Conservation (phyloP, 495 filamentous ascomycete genomes). For the Trichoderma asperelloides region DNA sequence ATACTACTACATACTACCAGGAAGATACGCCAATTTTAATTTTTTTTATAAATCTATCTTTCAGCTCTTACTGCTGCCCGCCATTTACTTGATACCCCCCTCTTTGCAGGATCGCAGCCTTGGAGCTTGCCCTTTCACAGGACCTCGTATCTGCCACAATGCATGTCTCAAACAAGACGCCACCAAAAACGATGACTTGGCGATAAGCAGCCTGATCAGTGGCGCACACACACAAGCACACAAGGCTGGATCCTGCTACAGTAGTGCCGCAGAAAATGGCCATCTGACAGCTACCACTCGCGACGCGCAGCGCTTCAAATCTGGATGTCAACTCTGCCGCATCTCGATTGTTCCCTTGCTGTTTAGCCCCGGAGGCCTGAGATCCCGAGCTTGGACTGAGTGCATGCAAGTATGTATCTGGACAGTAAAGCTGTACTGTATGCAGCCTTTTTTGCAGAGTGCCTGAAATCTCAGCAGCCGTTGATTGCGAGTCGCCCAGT, state of each 20-base stretch:
- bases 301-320: not conserved
- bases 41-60: not conserved
- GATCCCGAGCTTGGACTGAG: not conserved
- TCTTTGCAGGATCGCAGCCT: not conserved
- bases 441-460: not conserved
- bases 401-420: not conserved
- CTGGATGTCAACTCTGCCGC: not conserved
- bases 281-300: conserved; percentile 4
- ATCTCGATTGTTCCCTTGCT: not conserved
- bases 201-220: not conserved
- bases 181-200: not conserved
- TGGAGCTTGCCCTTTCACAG: not conserved
- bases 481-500: not conserved
- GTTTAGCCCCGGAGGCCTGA: not conserved
- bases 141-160: not conserved
- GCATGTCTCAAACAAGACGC: not conserved
- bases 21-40: too few relatives aligned
- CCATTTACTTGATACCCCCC: not conserved
- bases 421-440: conserved; percentile 4
- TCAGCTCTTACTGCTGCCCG: not conserved
- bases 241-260: not conserved
- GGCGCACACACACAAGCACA: not conserved
- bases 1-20: too few relatives aligned
- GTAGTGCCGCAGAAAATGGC: not conserved
- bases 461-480: not conserved